Evolutionary conservation across 805 yeast genomes (phyloP), one percentile per base, ranked within the genome.

Genomic region (Ogataea salicorniae): DNA sequence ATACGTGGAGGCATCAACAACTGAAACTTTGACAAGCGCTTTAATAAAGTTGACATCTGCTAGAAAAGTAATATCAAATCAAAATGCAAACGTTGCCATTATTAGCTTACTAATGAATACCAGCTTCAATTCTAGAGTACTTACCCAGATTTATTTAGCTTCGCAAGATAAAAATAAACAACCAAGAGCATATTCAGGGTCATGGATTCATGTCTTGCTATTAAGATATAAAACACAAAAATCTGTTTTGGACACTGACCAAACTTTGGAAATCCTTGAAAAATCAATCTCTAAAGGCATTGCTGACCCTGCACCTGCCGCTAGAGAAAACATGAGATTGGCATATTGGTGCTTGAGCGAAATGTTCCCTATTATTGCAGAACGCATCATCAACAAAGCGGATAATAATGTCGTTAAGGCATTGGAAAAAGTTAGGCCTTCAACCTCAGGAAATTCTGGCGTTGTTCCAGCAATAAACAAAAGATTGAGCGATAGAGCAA

Each of bases 301-400:
- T 0, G 61, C 79, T 0, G 98, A 91, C 62, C 87, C 96, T 0
- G 84, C 85, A 49, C 88, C 91, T 0, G 69, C 77, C 0, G 97
- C 87, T 0, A 75, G 97, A 53, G 95, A 82, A 56, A 70, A 80
- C 0, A 86, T 84, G 70, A 76, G 96, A 61, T 69, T 72, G 3
- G 73, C 89, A 0, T 92, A 76, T 58, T 91, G 97, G 97, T 70
- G 77, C 14, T 75, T 80, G 46, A 75, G 74, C 54, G 71, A 69
- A 18, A 58, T 74, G 6, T 84, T 79, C 66, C 85, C 87, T 0
- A 58, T 64, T 0, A 67, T 70, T 14, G 85, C 82, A 0, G 77
- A 74, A 15, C 53, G 51, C 15, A 62, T 68, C 6, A 51, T 69
- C 45, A 48, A 46, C 16, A 68, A 60, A 35, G 54, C 79, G 26